phyloP scores from a whole-genome alignment of 2,329 filamentous ascomycete species.

The Drechslerella stenobrocha region DNA sequence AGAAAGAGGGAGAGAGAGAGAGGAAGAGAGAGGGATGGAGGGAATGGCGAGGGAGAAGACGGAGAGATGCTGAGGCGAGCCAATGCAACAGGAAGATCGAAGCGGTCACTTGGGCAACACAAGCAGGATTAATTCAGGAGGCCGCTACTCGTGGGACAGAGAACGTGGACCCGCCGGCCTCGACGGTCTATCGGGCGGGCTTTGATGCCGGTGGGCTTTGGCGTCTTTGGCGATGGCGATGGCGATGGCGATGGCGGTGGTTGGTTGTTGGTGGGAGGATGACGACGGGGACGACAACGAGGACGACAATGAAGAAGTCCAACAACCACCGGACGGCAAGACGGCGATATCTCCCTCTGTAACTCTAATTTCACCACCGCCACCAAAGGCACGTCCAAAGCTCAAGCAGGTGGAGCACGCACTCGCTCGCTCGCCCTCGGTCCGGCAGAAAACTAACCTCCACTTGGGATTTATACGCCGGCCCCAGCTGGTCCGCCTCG shows the following conservation, averaged over 20 bases:
- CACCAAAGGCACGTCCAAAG: conserved; percentile 22
- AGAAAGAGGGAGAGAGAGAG: neutral
- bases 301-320: no score
- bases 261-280: neutral
- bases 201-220: neutral
- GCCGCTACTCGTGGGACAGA: conserved; percentile 31
- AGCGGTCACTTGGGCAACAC: conserved; percentile 27
- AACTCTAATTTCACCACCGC: no score
- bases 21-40: neutral
- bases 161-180: no score
- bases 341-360: no score
- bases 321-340: no score
- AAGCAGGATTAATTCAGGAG: conserved; percentile 3
- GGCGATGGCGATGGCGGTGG: neutral
- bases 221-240: neutral
- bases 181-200: conserved; percentile 30
- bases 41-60: neutral
- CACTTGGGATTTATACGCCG: conserved; percentile 12
- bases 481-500: conserved; percentile 45
- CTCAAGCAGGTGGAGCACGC: conserved; percentile 18
- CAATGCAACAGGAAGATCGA: conserved; percentile 5
- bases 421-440: no score
- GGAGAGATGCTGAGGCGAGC: conserved; percentile 8
- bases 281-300: no score
- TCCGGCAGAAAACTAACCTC: no score